A percentile compares a stretch with the other conserved stretches of the same genome.
These are phyloP conservation scores for Tulasnella sp. DNA, from an alignment of 768 basidiomycete species.

Conservation along the genomic window DNA sequence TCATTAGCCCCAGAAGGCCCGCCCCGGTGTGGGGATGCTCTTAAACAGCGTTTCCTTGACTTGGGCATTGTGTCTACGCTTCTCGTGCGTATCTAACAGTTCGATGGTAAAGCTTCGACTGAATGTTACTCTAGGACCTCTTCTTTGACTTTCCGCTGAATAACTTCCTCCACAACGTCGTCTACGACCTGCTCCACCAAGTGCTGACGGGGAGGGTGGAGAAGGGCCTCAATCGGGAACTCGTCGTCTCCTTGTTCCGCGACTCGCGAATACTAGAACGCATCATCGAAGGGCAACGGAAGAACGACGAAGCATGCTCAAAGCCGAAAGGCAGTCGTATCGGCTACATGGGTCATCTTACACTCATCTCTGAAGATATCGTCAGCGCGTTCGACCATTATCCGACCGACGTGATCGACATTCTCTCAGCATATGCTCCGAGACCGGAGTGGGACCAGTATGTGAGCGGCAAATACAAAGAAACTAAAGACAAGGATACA, in stretches of 20 bases:
- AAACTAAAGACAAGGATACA: constrained; percentile 78
- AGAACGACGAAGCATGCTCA: constrained; percentile 67
- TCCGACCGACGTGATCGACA: constrained; percentile 67
- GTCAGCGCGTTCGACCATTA: constrained; percentile 85
- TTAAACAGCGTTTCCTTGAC: constrained; percentile 76
- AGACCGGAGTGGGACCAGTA: constrained; percentile 85
- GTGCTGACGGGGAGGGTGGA: constrained; percentile 86
- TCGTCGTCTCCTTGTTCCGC: constrained; percentile 79
- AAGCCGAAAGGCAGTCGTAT: constrained; percentile 75
- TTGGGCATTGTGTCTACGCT: constrained; percentile 68
- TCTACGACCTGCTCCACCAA: constrained; percentile 94
- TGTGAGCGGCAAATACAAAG: constrained; percentile 76
- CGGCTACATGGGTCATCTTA: constrained; percentile 96
- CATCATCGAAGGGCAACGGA: constrained; percentile 79
- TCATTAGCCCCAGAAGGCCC: neutral
- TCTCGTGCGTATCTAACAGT: constrained; percentile 52
- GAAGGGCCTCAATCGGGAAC: constrained; percentile 62
- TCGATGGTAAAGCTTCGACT: neutral
- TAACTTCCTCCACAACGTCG: constrained; percentile 94
- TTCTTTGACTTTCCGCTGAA: constrained; percentile 98
- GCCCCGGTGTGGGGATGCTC: constrained; percentile 54
- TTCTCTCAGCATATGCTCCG: constrained; percentile 64
- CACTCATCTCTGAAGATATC: constrained; percentile 91
- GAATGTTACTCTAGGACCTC: constrained; percentile 58
- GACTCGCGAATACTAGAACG: constrained; percentile 78